These are phyloP conservation scores for Acacia melanoxylon DNA, from an alignment of 306 rosid genomes.

Conservation along the genomic window DNA sequence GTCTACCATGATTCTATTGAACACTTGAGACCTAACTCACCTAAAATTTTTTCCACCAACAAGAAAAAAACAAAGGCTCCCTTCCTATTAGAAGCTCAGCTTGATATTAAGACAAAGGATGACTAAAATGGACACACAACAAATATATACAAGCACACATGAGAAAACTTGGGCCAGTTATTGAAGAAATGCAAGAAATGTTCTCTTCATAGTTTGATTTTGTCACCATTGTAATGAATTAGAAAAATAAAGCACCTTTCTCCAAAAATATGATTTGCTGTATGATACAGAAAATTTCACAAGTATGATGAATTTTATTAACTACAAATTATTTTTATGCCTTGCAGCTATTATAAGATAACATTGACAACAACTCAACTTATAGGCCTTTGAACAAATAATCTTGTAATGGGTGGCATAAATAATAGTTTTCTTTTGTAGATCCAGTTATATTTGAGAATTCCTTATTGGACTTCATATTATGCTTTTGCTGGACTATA, in stretches of 20 bases:
- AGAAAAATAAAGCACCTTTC: neutral
- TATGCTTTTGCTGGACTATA: slow-evolving; percentile 34
- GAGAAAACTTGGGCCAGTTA: neutral
- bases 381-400: slow-evolving; percentile 9
- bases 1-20: neutral
- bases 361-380: slow-evolving; percentile 11
- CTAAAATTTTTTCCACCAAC: neutral
- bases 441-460: slow-evolving; percentile 24
- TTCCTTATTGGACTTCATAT: neutral
- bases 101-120: slow-evolving; percentile 9
- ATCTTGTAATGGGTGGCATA: slow-evolving; percentile 23
- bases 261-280: neutral
- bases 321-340: neutral
- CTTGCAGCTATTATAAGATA: slow-evolving; percentile 1
- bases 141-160: slow-evolving; percentile 3
- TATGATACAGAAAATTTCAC: neutral
- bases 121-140: neutral
- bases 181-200: slow-evolving; percentile 2
- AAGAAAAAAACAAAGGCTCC: neutral
- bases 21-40: neutral
- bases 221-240: neutral
- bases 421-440: slow-evolving; percentile 23
- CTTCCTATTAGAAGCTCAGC: neutral
- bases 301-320: neutral
- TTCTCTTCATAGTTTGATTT: neutral